Evolutionary conservation across 2,329 filamentous ascomycete species (phyloP).

Genomic region (Colletotrichum shisoi): DNA sequence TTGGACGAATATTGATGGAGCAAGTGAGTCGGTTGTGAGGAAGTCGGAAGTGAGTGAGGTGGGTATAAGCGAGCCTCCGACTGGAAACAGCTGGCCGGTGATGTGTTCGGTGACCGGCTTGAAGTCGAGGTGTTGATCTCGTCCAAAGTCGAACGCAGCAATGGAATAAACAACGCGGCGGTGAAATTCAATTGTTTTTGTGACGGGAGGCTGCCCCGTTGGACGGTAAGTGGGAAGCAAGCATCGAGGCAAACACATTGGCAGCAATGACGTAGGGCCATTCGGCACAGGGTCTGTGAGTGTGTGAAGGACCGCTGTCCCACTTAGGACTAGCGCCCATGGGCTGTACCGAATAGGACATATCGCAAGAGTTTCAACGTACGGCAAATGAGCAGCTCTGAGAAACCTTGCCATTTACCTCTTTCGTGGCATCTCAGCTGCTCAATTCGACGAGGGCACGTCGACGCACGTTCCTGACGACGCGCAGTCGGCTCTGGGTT

Average conservation of each 20-base stretch:
- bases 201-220: slow-evolving; percentile 10
- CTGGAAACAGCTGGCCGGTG: not conserved
- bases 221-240: slow-evolving; percentile 2
- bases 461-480: no score
- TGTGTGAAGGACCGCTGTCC: not conserved
- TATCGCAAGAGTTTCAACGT: not conserved
- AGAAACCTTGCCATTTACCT: not conserved
- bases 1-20: not conserved
- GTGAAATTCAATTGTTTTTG: not conserved
- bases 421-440: no score
- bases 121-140: not conserved
- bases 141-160: not conserved
- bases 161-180: not conserved
- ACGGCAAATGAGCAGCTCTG: not conserved
- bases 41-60: not conserved
- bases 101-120: not conserved
- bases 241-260: slow-evolving; percentile 17
- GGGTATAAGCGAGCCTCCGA: not conserved
- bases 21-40: not conserved
- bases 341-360: not conserved
- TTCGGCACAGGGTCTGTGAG: slow-evolving; percentile 4
- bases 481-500: no score
- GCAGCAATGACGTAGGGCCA: slow-evolving; percentile 31
- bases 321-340: slow-evolving; percentile 20
- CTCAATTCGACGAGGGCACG: no score